Evolutionary conservation across 176 grass and related monocot species (phyloP), one percentile per base, ranked within the genome.

Genomic region (Zea luxurians): DNA sequence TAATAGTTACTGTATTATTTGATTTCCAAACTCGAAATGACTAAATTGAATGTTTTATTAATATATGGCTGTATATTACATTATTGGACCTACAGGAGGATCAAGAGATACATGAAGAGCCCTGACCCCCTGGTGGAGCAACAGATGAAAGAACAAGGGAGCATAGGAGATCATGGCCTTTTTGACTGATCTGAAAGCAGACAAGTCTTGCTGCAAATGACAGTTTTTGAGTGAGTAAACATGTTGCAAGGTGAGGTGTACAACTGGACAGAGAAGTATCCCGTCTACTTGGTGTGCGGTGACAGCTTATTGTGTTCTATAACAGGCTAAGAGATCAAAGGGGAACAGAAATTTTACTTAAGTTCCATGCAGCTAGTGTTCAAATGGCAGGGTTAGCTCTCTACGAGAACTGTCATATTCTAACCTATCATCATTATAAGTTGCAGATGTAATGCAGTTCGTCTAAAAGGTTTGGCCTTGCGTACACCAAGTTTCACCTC

Each of bases 71-170:
- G 35, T 13, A 71, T 43, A 9, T 79, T 74, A 38, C 34, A 76
- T 82, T 68, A 37, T 71, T 82, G n/a, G 35, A 67, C 69, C 15
- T 62, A 13, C 68, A 94, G 95, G 83, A 77, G 83, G 36, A 61
- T 90, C 15, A 84, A 86, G 48, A 89, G 83, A 77, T 75, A 84
- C 61, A 79, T 92, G 87, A 98, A 94, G 87, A 94, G 87, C 42
- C 92, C 88, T 55, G 92, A 94, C 78, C 92, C 89, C 57, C 27
- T 98, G 4, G 85, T 88, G 68, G 89, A 94, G 81, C 85, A 88
- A 66, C 78, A 47, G 16, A 85, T 70, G 72, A 96, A 85, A 84
- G 89, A 92, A 66, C 92, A 85, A 82, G 78, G 78, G 16, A 82
- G 77, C 57, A 60, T 84, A 34, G 76, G 70, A 45, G 69, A 69